phyloP scores from a whole-genome alignment of 2,329 filamentous ascomycete genomes.

The Myriangium duriaei region DNA sequence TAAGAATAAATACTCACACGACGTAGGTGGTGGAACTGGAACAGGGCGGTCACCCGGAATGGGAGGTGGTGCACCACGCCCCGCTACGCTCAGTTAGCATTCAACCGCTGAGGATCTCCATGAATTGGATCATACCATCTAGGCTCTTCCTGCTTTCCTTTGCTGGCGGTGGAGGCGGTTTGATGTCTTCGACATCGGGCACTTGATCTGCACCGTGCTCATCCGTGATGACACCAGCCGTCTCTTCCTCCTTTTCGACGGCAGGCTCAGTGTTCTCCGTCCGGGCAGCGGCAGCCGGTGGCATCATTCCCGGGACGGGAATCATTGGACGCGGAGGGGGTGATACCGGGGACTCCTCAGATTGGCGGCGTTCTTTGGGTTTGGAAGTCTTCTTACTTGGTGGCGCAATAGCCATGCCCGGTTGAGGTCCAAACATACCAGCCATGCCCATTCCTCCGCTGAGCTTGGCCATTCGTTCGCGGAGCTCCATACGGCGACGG shows the following conservation, averaged over 20 bases:
- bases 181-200: constrained; percentile 43
- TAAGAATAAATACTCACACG: constrained; percentile 24
- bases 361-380: constrained; percentile 22
- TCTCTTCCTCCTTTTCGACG: constrained; percentile 40
- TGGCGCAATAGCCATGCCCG: constrained; percentile 49
- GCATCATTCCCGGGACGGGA: constrained; percentile 52
- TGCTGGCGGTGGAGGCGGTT: constrained; percentile 28
- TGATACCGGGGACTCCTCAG: constrained; percentile 21
- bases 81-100: constrained; percentile 14
- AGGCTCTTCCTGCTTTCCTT: constrained; percentile 25
- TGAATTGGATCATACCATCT: constrained; percentile 33
- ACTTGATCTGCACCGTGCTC: constrained; percentile 34
- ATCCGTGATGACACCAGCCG: constrained; percentile 29
- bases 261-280: constrained; percentile 29
- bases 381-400: constrained; percentile 38
- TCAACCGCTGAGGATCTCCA: too few relatives aligned
- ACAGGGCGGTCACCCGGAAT: constrained; percentile 27
- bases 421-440: constrained; percentile 73
- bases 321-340: constrained; percentile 41
- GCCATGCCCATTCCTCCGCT: constrained; percentile 95
- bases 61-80: constrained; percentile 19
- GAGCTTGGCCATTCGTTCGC: constrained; percentile 96
- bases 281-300: constrained; percentile 39
- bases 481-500: constrained; percentile 71
- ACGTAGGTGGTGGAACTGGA: constrained; percentile 31